Percentiles rank a stretch among this genome's conserved stretches.
Conservation (phyloP, 257 asterid genomes). For the Paraleonurus japonicus region DNA sequence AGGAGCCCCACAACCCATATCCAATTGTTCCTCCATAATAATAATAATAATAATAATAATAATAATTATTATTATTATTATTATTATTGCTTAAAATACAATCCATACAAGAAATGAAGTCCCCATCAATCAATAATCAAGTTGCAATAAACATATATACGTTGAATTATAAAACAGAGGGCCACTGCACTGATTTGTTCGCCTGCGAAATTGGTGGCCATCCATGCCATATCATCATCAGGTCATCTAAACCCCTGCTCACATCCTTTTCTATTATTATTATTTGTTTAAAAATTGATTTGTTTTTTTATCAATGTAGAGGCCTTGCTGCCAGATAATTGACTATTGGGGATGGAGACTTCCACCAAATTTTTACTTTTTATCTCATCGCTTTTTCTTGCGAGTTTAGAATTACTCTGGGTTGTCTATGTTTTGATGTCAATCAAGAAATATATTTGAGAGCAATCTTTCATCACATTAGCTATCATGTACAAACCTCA, state of each 20-base stretch:
- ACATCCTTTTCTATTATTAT: no score
- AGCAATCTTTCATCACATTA: not conserved
- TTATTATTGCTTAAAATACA: conserved; percentile 25
- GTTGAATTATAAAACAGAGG: not conserved
- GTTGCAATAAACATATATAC: conserved; percentile 29
- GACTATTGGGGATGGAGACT: conserved; percentile 36
- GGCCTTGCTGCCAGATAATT: conserved; percentile 24
- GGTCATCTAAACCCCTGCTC: not conserved
- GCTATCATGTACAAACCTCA: not conserved
- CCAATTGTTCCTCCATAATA: conserved; percentile 19
- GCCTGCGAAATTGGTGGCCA: conserved; percentile 27
- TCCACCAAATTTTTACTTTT: conserved; percentile 36
- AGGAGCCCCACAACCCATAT: conserved; percentile 24
- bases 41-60: no score
- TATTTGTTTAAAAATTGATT: no score
- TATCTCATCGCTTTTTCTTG: conserved; percentile 21
- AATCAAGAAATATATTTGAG: not conserved
- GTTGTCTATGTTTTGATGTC: conserved; percentile 1
- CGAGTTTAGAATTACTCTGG: conserved; percentile 14
- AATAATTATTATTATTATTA: no score
- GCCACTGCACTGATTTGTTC: not conserved
- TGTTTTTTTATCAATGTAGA: no score
- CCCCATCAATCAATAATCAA: conserved; percentile 18
- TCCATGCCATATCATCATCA: conserved; percentile 16
- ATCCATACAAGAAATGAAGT: conserved; percentile 13